Percentiles rank a stretch among this genome's conserved stretches.
Evolutionary conservation across 2,329 filamentous ascomycete species (phyloP).

Genomic region (Stylonectria norvegica): DNA sequence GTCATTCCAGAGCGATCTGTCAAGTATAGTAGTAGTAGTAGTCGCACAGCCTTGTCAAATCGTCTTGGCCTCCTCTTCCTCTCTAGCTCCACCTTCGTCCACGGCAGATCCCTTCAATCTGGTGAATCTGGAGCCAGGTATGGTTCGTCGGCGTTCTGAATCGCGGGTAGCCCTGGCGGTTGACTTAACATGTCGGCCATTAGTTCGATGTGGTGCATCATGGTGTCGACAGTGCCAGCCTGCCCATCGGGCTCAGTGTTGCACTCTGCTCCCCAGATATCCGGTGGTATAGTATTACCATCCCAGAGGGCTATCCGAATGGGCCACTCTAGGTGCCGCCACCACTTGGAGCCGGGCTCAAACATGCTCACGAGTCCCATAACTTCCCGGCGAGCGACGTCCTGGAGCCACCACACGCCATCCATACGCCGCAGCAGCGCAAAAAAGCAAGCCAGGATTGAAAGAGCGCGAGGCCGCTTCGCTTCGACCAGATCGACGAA

Average conservation of each 20-base stretch:
- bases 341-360: constrained; percentile 57
- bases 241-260: constrained; percentile 39
- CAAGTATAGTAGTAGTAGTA: too few relatives aligned
- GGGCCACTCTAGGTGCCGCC: constrained; percentile 60
- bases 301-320: constrained; percentile 58
- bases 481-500: constrained; percentile 59
- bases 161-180: constrained; percentile 24
- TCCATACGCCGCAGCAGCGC: constrained; percentile 61
- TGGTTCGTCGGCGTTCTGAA: constrained; percentile 31
- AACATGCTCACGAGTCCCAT: constrained; percentile 60
- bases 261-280: constrained; percentile 55
- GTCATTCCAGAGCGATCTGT: too few relatives aligned
- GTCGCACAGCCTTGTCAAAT: too few relatives aligned
- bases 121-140: constrained; percentile 32
- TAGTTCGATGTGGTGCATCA: constrained; percentile 40
- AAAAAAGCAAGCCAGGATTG: constrained; percentile 64
- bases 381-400: constrained; percentile 63
- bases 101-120: constrained; percentile 22
- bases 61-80: too few relatives aligned
- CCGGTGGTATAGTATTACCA: constrained; percentile 49
- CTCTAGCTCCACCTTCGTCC: too few relatives aligned
- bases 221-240: constrained; percentile 34
- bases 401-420: constrained; percentile 66
- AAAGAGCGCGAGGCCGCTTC: constrained; percentile 58
- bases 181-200: constrained; percentile 37